phyloP scores from a whole-genome alignment of 2,329 filamentous ascomycete species.

The Lecanoromycetidae sp. region DNA sequence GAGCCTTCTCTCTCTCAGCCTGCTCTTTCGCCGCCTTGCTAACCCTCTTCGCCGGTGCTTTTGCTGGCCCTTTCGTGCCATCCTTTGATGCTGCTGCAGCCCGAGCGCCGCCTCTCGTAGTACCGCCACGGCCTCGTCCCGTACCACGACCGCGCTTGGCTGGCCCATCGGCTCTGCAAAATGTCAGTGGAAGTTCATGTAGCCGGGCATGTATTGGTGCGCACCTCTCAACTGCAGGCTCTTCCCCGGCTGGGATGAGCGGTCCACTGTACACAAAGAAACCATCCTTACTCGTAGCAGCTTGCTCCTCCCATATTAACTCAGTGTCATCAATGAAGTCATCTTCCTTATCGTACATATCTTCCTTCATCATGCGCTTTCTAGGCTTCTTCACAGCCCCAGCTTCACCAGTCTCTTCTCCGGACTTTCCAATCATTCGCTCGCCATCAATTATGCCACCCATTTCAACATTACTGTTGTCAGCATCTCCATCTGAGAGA shows the following conservation, averaged over 20 bases:
- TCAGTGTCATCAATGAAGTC: constrained; percentile 82
- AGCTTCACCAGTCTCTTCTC: constrained; percentile 42
- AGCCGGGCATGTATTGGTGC: constrained; percentile 18
- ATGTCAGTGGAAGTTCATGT: constrained; percentile 7
- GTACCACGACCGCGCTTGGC: constrained; percentile 51
- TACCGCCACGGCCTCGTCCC: constrained; percentile 38
- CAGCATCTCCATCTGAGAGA: constrained; percentile 48
- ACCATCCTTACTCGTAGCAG: constrained; percentile 84
- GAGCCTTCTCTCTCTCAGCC: constrained; percentile 69
- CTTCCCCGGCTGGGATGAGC: constrained; percentile 74
- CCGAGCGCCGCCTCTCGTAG: constrained; percentile 35
- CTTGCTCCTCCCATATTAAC: constrained; percentile 87
- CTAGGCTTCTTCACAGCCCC: constrained; percentile 54
- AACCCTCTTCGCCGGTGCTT: constrained; percentile 48
- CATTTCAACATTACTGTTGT: constrained; percentile 83
- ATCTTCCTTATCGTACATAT: constrained; percentile 56
- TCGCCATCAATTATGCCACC: constrained; percentile 51
- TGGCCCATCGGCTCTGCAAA: constrained; percentile 54
- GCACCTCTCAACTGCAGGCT: constrained; percentile 53
- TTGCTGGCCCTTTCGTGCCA: constrained; percentile 9
- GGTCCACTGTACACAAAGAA: constrained; percentile 98
- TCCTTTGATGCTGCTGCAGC: constrained; percentile 21
- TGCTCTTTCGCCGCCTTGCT: constrained; percentile 76
- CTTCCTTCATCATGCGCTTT: constrained; percentile 59
- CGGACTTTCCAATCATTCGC: constrained; percentile 40